These are phyloP conservation scores for Scenedesmus sp. DNA, from an alignment of 163 green algal species.

Conservation along the genomic window DNA sequence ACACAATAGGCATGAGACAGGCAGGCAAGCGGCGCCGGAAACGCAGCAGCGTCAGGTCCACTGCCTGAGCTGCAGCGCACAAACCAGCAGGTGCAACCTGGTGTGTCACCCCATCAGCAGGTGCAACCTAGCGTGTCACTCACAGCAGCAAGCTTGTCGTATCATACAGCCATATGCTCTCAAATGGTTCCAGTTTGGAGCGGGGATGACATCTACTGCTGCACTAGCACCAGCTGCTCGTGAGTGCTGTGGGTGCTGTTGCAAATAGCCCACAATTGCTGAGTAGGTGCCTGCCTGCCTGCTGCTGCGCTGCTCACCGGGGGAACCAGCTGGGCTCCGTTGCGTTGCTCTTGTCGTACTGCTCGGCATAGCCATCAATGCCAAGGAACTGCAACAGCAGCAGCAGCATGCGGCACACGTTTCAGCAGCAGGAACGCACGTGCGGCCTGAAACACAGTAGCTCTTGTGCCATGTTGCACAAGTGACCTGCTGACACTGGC, in stretches of 20 bases:
- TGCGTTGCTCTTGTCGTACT: constrained; percentile 37
- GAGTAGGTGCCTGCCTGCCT: neutral
- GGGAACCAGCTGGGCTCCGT: neutral
- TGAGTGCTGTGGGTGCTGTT: neutral
- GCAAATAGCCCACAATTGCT: no score
- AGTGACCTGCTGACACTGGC: neutral
- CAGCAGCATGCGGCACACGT: neutral
- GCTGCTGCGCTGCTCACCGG: neutral
- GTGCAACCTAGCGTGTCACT: no score
- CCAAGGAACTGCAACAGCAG: neutral
- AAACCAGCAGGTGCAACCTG: no score
- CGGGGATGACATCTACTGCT: neutral
- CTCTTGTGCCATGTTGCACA: neutral
- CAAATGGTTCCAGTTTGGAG: no score
- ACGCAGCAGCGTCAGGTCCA: neutral
- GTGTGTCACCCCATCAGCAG: no score
- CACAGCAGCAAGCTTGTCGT: no score
- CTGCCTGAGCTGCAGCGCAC: neutral
- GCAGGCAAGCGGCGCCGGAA: no score
- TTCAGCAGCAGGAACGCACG: neutral
- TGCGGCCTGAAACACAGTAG: neutral
- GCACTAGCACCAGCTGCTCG: neutral
- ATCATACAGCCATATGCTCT: no score
- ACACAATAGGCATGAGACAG: neutral
- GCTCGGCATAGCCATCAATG: constrained; percentile 19